phyloP scores from a whole-genome alignment of 2,329 filamentous ascomycete species.

The Penicillium sumatraense region DNA sequence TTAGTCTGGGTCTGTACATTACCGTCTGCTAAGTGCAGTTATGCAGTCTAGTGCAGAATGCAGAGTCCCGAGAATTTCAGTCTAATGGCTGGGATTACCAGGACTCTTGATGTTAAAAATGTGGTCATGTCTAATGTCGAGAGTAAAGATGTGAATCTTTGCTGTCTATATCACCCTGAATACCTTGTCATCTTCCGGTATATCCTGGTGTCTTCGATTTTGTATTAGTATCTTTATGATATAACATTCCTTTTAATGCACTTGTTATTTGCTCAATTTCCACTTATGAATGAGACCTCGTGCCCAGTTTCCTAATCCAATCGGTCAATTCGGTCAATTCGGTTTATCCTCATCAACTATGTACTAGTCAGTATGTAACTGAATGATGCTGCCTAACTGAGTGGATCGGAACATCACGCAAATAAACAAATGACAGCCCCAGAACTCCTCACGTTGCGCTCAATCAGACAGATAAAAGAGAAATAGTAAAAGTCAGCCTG shows the following conservation, averaged over 20 bases:
- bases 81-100: too few relatives aligned
- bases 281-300: too few relatives aligned
- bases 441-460: background rate
- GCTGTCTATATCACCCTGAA: background rate
- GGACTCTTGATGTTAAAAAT: background rate
- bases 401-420: background rate
- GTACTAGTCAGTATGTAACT: too few relatives aligned
- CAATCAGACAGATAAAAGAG: too few relatives aligned
- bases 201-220: background rate
- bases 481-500: too few relatives aligned
- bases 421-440: background rate
- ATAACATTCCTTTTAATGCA: too few relatives aligned
- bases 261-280: too few relatives aligned
- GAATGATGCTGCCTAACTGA: background rate
- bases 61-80: too few relatives aligned
- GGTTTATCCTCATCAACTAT: background rate
- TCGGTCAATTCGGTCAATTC: background rate
- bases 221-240: constrained; percentile 2
- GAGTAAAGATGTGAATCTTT: background rate
- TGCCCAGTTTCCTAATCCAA: background rate
- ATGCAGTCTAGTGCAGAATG: too few relatives aligned
- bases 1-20: constrained; percentile 47
- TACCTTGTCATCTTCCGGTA: too few relatives aligned
- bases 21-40: constrained; percentile 42
- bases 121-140: background rate